Evolutionary conservation across 1,139 yeast genomes (phyloP).

Genomic region (Protomyces inundatus): DNA sequence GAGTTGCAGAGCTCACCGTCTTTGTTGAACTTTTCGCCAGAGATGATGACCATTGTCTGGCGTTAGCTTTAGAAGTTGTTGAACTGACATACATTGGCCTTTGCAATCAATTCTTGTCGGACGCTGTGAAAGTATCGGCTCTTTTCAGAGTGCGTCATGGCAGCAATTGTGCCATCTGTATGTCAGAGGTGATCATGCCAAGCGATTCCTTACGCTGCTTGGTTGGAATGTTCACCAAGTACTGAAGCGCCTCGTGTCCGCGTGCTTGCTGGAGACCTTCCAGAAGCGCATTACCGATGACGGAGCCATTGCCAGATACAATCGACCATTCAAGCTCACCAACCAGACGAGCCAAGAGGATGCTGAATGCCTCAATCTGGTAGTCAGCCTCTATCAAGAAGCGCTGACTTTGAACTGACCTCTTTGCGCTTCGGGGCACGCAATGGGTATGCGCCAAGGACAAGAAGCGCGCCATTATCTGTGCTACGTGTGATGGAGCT

Average conservation of each 20-base stretch:
- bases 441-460: conserved; percentile 19
- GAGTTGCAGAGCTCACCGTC: conserved; percentile 10
- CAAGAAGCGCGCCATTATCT: conserved; percentile 21
- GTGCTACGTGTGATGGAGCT: not conserved
- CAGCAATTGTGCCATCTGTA: conserved; percentile 15
- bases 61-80: not conserved
- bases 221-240: conserved; percentile 10
- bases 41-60: conserved; percentile 7
- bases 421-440: conserved; percentile 4
- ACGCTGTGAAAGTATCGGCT: conserved; percentile 13
- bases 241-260: conserved; percentile 10
- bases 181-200: not conserved
- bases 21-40: conserved; percentile 10
- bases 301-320: conserved; percentile 19
- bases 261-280: conserved; percentile 6
- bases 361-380: conserved; percentile 7
- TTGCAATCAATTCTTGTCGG: conserved; percentile 15
- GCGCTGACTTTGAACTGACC: not conserved
- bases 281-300: conserved; percentile 23
- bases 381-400: not conserved
- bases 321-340: conserved; percentile 11
- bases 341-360: not conserved
- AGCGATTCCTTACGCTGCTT: not conserved
- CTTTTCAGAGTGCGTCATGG: conserved; percentile 14
- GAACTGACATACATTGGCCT: conserved; percentile 1